phyloP scores from a whole-genome alignment of 139 green algal species.

The Diplosphaera chodatii region DNA sequence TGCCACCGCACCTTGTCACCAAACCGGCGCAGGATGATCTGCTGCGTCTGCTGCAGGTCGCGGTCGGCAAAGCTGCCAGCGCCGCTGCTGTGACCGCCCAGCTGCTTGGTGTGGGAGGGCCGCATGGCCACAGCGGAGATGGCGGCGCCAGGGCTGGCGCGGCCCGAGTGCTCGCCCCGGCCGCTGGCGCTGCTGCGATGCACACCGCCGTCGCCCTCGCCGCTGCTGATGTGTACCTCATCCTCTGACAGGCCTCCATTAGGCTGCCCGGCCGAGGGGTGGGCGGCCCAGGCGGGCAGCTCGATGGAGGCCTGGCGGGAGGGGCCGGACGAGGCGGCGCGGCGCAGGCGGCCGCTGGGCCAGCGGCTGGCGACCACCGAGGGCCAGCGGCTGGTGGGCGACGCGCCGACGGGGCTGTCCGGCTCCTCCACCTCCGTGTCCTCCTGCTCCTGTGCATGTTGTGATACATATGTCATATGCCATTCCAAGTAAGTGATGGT shows the following conservation, averaged over 20 bases:
- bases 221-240: background rate
- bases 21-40: background rate
- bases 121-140: too few species aligned
- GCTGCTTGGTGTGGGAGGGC: too few species aligned
- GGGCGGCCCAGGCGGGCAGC: background rate
- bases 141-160: too few species aligned
- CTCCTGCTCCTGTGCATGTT: background rate
- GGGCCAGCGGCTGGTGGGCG: background rate
- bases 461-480: too few species aligned
- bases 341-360: background rate
- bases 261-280: background rate
- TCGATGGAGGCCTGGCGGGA: background rate
- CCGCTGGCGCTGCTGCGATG: too few species aligned
- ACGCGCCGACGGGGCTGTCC: background rate
- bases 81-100: too few species aligned
- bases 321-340: too few species aligned
- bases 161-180: too few species aligned
- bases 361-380: background rate
- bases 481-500: too few species aligned
- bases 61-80: too few species aligned
- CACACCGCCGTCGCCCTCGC: background rate
- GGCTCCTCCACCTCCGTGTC: slow-evolving; percentile 1
- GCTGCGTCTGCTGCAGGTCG: background rate
- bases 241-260: background rate
- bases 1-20: background rate